Evolutionary conservation across 495 filamentous ascomycete genomes (phyloP).

Genomic region (Tuber magnatum): DNA sequence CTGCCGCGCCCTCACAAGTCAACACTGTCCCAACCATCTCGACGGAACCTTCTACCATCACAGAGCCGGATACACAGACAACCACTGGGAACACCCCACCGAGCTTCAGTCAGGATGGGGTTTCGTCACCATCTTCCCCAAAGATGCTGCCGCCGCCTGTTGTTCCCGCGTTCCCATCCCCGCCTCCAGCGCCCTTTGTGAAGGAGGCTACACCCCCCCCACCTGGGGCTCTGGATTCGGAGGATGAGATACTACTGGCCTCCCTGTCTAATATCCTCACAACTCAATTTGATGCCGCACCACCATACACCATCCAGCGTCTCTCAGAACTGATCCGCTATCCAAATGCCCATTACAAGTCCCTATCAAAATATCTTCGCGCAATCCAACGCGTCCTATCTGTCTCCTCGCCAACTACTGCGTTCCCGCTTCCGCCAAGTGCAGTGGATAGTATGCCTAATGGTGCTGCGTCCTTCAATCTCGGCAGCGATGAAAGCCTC

Average conservation of each 20-base stretch:
- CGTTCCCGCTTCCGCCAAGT: slow-evolving; percentile 71
- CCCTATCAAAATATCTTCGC: slow-evolving; percentile 73
- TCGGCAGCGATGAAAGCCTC: slow-evolving; percentile 79
- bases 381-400: slow-evolving; percentile 87
- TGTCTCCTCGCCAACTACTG: slow-evolving; percentile 71
- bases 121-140: slow-evolving; percentile 28
- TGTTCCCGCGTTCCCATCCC: slow-evolving; percentile 46
- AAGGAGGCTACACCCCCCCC: slow-evolving; percentile 1
- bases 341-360: slow-evolving; percentile 71
- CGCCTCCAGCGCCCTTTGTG: slow-evolving; percentile 36
- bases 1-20: slow-evolving; percentile 23
- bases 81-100: not conserved
- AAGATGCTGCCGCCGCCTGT: slow-evolving; percentile 40
- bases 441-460: slow-evolving; percentile 45
- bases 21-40: slow-evolving; percentile 18
- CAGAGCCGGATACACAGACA: slow-evolving; percentile 44
- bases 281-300: slow-evolving; percentile 61
- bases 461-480: slow-evolving; percentile 27
- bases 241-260: slow-evolving; percentile 55
- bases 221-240: slow-evolving; percentile 52
- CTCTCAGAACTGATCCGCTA: slow-evolving; percentile 80
- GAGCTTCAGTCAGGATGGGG: slow-evolving; percentile 3
- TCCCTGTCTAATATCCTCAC: slow-evolving; percentile 63
- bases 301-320: slow-evolving; percentile 88
- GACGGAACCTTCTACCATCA: slow-evolving; percentile 19